Evolutionary conservation across 192 early-diverging fungal species (phyloP), one percentile per base, ranked within the genome.

Genomic region (Entomortierella lignicola): DNA sequence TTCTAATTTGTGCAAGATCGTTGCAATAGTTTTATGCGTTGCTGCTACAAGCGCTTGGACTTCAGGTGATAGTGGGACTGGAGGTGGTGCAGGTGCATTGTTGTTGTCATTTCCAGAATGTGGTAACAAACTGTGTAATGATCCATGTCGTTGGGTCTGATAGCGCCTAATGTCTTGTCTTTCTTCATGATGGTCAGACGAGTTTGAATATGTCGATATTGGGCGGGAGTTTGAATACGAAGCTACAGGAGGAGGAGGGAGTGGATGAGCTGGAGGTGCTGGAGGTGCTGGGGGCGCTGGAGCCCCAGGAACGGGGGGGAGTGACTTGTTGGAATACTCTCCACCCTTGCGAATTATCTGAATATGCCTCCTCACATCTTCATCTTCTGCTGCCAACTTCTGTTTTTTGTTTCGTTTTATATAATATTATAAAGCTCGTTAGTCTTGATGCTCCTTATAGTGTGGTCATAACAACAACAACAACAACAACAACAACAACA

Each of bases 1-100:
- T n/a, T 79, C 75, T 27, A 79, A 32, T 27, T 79, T 79, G 21
- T 60, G 37, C 15, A 79, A 29, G 51, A 79, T 63, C 23, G 75
- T 79, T 4, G 75, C 68, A 27, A 79, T 79, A 10, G 75, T 79
- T 57, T 70, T 79, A 56, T 79, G 55, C 37, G 75, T 79, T 37
- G 68, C 66, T n/a, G 43, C 31, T 7, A 79, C 67, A 0, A 79
- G 29, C 0, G 75, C 75, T 20, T 65, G 75, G 15, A 79, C 75
- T 27, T 79, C 75, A 17, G 75, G 67, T 25, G 75, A 56, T 0
- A 70, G 23, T 26, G 74, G 74, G 17, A 43, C 50, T 39, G 67
- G 67, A 37, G 75, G 75, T 27, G 75, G 75, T 30, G 75, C 61
- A 8, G 47, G 55, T 13, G 67, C 43, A 32, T 55, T 43, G 41